Evolutionary conservation across 164 flowering plant species (phyloP).

Genomic region (Liquidambar formosana): DNA sequence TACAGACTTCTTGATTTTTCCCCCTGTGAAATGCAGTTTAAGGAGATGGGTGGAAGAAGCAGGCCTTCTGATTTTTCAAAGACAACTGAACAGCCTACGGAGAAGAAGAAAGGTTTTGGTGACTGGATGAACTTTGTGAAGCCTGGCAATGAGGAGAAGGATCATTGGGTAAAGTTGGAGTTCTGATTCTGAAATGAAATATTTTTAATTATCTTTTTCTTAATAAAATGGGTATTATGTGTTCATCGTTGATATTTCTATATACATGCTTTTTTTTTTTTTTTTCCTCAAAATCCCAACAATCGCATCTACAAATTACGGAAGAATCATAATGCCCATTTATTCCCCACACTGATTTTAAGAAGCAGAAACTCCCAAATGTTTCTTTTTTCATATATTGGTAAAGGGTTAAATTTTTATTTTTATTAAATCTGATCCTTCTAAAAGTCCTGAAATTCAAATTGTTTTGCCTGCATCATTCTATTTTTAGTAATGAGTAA

Average conservation of each 20-base stretch:
- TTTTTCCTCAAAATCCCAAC: background rate
- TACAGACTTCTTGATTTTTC: background rate
- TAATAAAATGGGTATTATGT: background rate
- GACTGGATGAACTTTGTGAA: slow-evolving; percentile 87
- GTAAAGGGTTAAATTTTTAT: too few relatives aligned
- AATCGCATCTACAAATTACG: too few relatives aligned
- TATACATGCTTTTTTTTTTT: background rate
- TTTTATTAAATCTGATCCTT: too few relatives aligned
- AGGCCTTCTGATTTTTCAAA: slow-evolving; percentile 55
- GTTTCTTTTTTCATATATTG: too few relatives aligned
- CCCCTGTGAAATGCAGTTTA: slow-evolving; percentile 45
- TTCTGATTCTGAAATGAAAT: background rate
- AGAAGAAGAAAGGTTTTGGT: slow-evolving; percentile 76
- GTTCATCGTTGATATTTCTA: background rate
- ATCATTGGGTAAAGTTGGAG: slow-evolving; percentile 78
- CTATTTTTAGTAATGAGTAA: too few relatives aligned
- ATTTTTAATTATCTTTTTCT: background rate
- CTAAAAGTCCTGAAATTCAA: too few relatives aligned
- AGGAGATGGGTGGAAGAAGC: slow-evolving; percentile 86
- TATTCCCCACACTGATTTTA: too few relatives aligned
- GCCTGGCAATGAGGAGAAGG: slow-evolving; percentile 92
- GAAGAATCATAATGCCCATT: too few relatives aligned
- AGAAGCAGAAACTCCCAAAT: too few relatives aligned
- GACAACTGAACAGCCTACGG: slow-evolving; percentile 54
- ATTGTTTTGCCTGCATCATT: too few relatives aligned